Conservation (phyloP, 2,329 filamentous ascomycete species). For the Dryadomyces quercus-mongolicae region DNA sequence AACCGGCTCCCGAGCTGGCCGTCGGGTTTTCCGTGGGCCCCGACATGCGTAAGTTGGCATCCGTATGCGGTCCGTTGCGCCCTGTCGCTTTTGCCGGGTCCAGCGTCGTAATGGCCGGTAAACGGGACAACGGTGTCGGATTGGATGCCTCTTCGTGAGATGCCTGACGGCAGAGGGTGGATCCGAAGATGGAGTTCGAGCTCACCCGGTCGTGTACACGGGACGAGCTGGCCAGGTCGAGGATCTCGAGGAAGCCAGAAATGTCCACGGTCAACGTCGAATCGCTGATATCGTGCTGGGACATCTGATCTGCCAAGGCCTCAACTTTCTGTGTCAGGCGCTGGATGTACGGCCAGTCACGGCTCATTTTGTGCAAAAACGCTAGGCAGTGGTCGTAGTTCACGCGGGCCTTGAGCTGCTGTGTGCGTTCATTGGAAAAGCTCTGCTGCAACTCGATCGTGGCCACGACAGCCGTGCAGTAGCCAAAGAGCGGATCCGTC, state of each 20-base stretch:
- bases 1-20: not conserved
- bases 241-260: constrained; percentile 3
- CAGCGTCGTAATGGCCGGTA: not conserved
- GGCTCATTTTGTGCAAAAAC: not conserved
- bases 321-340: not conserved
- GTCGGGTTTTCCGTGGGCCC: not conserved
- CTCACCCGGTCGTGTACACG: not conserved
- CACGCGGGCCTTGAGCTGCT: not conserved
- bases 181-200: not conserved
- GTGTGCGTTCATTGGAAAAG: not conserved
- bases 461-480: constrained; percentile 5
- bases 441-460: constrained; percentile 6
- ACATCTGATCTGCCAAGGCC: constrained; percentile 1
- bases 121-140: not conserved
- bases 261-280: constrained; percentile 1
- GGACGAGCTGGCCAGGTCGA: not conserved
- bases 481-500: constrained; percentile 1
- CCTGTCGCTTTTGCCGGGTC: not conserved
- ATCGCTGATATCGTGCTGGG: not conserved
- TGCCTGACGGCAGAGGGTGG: not conserved
- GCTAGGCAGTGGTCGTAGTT: constrained; percentile 3
- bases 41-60: no score
- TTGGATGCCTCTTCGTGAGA: not conserved
- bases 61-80: not conserved
- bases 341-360: not conserved